Evolutionary conservation across 768 basidiomycete genomes (phyloP), one percentile per base, ranked within the genome.

Genomic region (Phaeotremella skinneri): DNA sequence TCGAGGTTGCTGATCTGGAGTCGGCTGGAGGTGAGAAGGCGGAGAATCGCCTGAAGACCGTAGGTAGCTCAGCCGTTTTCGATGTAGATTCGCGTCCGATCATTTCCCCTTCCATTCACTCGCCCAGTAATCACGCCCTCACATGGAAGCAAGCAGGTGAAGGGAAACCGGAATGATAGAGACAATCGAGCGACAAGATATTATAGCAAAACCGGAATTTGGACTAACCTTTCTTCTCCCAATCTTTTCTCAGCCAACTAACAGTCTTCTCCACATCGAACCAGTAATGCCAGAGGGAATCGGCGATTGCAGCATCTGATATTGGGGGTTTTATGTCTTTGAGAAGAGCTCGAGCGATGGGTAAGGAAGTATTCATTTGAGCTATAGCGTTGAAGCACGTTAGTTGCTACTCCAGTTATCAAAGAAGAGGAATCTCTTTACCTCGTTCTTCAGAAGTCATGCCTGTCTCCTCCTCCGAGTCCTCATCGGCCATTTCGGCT

Each of bases 401-500:
- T 4, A 16, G 23, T 14, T 26, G 37, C 27, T 17, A n/a, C 37
- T 11, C 29, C 39, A 51, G 49, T 20, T 9, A 32, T 43, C 16
- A 25, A 41, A 7, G 31, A 45, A 29, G 20, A 23, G 25, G 49
- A 9, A 23, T 4, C 1, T 49, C 29, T 69, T 49, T 67, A 91
- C 92, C 86, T 76, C 87, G 84, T 67, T 97, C 85, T 61, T 91
- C 89, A 39, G 83, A 81, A n/a, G 87, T 87, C 80, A 93, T 82
- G 26, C 87, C 85, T 34, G 47, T 66, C 54, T 73, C 75, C 25
- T 66, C 67, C 49, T 67, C 67, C 32, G 76, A 72, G 31, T 77
- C 75, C 47, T 86, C 86, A 66, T 93, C 91, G 47, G 91, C 87
- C 64, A 93, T 81, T 78, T 91, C 92, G 74, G 86, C 93, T 91